Percentiles rank a stretch among this genome's conserved stretches.
Evolutionary conservation across 345 rosid species (phyloP).

Genomic region (Excoecaria agallocha): DNA sequence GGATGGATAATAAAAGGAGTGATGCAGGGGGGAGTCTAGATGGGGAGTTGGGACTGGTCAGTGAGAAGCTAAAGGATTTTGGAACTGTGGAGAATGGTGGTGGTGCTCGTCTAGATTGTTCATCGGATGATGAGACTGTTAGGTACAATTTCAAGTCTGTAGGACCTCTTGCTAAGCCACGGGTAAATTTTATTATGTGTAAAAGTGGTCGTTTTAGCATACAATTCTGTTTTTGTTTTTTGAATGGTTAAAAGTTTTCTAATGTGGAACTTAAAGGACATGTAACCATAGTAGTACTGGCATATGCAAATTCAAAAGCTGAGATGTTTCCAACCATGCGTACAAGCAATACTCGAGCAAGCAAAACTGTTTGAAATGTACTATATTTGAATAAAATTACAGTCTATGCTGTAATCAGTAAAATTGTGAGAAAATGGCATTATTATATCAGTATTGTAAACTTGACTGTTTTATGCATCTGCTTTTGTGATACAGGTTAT

Average conservation of each 20-base stretch:
- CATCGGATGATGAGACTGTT: too few species aligned
- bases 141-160: too few species aligned
- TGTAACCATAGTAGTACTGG: background rate
- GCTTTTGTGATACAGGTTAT: slow-evolving; percentile 53
- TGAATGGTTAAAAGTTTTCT: too few species aligned
- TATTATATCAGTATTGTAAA: background rate
- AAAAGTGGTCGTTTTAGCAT: too few species aligned
- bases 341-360: background rate
- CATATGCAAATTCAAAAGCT: background rate
- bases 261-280: too few species aligned
- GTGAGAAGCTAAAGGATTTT: slow-evolving; percentile 45
- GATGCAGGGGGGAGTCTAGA: slow-evolving; percentile 26
- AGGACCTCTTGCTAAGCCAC: too few species aligned
- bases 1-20: slow-evolving; percentile 33
- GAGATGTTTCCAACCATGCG: background rate
- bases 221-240: too few species aligned
- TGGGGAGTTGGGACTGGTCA: slow-evolving; percentile 39
- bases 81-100: too few species aligned
- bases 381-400: background rate
- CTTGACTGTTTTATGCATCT: background rate
- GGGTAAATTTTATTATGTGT: too few species aligned
- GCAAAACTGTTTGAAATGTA: background rate
- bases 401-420: background rate
- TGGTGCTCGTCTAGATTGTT: too few species aligned
- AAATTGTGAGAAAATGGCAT: background rate